Evolutionary conservation across 805 yeast species (phyloP).

Genomic region (Candida tibetensis): DNA sequence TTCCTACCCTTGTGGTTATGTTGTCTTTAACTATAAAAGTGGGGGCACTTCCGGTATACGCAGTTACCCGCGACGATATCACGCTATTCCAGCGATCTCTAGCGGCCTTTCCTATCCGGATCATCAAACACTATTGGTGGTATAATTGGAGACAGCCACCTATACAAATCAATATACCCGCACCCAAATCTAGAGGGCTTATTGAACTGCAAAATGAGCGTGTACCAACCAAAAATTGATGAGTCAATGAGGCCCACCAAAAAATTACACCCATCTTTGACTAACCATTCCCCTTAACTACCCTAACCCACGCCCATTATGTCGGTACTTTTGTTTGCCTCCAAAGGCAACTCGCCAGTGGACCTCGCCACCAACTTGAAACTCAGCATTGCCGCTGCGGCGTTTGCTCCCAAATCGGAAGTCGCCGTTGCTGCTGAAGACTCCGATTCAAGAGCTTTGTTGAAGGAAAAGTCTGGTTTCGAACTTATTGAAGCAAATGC

Average conservation of each 20-base stretch:
- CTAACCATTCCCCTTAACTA: too few relatives aligned
- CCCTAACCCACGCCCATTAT: too few relatives aligned
- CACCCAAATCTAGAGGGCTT: too few relatives aligned
- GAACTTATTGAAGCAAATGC: slow-evolving; percentile 66
- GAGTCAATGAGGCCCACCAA: too few relatives aligned
- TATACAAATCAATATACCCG: too few relatives aligned
- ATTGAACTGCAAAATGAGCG: too few relatives aligned
- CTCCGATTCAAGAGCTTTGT: slow-evolving; percentile 16
- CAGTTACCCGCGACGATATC: neutral
- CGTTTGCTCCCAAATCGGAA: slow-evolving; percentile 10
- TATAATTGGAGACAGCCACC: too few relatives aligned
- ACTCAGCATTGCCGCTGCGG: slow-evolving; percentile 22
- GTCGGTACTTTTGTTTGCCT: slow-evolving; percentile 2
- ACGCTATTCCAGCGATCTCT: slow-evolving; percentile 2
- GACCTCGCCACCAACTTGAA: slow-evolving; percentile 26
- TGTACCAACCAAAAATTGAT: too few relatives aligned
- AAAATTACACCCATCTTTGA: too few relatives aligned
- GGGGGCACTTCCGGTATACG: neutral
- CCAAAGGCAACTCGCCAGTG: slow-evolving; percentile 10
- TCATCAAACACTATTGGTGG: too few relatives aligned
- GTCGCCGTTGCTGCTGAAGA: slow-evolving; percentile 23
- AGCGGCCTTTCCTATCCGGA: neutral
- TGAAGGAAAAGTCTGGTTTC: slow-evolving; percentile 38
- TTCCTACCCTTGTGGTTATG: slow-evolving; percentile 56
- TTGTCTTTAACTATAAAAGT: slow-evolving; percentile 63